phyloP scores from a whole-genome alignment of 768 basidiomycete species.

The Hericium rajendrae region DNA sequence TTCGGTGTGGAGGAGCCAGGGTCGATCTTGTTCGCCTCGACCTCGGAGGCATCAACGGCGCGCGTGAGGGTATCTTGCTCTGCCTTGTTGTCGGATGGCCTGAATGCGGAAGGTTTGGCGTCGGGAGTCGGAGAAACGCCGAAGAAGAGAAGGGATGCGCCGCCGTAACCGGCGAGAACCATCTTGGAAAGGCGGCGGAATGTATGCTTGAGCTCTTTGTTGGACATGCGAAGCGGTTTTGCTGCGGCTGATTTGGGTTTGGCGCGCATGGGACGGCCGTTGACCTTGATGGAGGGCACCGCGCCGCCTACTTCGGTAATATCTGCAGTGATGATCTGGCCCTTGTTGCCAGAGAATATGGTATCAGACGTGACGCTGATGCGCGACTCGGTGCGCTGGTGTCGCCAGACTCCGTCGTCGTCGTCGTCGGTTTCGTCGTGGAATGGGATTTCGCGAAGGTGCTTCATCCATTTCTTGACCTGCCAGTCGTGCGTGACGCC shows the following conservation, averaged over 20 bases:
- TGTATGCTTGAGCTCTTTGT: conserved; percentile 52
- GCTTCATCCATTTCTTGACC: conserved; percentile 58
- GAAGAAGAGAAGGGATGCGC: conserved; percentile 73
- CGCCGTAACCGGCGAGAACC: conserved; percentile 78
- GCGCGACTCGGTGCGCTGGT: conserved; percentile 31
- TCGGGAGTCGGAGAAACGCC: conserved; percentile 38
- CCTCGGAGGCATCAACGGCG: conserved; percentile 65
- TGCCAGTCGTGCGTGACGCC: conserved; percentile 77
- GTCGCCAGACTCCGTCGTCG: conserved; percentile 14
- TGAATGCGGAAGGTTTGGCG: conserved; percentile 22
- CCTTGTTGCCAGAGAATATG: conserved; percentile 54
- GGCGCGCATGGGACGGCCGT: neutral
- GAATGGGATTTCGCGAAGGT: conserved; percentile 58
- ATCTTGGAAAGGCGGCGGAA: conserved; percentile 76
- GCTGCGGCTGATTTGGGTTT: neutral
- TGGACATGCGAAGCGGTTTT: conserved; percentile 20
- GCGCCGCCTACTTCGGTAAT: conserved; percentile 48
- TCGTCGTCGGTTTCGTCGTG: conserved; percentile 28
- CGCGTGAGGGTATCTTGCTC: conserved; percentile 57
- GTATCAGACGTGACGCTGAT: conserved; percentile 67
- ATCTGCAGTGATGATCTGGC: conserved; percentile 73
- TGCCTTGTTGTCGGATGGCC: conserved; percentile 21
- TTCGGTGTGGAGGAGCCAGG: neutral
- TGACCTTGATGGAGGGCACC: conserved; percentile 21
- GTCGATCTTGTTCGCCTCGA: conserved; percentile 31